These are phyloP conservation scores for Colletotrichum australisinense DNA, from an alignment of 2,329 filamentous ascomycete species.

Conservation along the genomic window DNA sequence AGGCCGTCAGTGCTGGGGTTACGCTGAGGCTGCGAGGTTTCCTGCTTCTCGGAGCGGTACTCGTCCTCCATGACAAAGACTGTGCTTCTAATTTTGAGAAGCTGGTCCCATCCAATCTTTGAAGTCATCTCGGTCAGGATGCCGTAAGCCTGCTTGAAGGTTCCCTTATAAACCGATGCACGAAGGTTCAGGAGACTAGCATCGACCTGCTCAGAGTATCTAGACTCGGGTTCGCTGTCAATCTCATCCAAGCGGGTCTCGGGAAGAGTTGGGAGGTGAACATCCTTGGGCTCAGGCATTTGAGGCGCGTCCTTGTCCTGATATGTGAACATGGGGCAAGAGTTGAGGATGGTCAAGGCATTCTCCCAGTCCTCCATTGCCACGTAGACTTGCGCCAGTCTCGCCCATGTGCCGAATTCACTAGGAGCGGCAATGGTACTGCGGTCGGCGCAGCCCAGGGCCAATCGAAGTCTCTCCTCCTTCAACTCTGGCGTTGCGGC, in stretches of 20 bases:
- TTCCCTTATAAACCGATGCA: conserved; percentile 91
- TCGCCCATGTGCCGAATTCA: conserved; percentile 97
- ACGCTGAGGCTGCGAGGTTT: conserved; percentile 67
- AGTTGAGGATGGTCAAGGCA: conserved; percentile 94
- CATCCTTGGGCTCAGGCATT: conserved; percentile 92
- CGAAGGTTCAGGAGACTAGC: conserved; percentile 87
- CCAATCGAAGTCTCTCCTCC: conserved; percentile 81
- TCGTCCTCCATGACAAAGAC: conserved; percentile 99
- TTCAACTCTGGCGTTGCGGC: conserved; percentile 65
- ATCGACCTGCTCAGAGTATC: conserved; percentile 87
- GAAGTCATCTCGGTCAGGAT: conserved; percentile 95
- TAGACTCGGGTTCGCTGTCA: conserved; percentile 86
- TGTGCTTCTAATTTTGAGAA: conserved; percentile 93
- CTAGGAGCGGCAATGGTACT: conserved; percentile 95
- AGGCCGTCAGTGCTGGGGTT: conserved; percentile 85
- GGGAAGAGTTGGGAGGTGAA: conserved; percentile 85
- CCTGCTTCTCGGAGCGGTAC: conserved; percentile 88
- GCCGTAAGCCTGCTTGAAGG: conserved; percentile 93
- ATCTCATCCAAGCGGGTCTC: conserved; percentile 96
- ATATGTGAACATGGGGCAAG: conserved; percentile 99
- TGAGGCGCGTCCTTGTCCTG: conserved; percentile 97
- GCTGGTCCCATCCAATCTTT: conserved; percentile 97
- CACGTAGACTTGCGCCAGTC: conserved; percentile 93
- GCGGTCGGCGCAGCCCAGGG: conserved; percentile 91
- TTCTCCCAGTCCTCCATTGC: conserved; percentile 96